phyloP scores from a whole-genome alignment of 2,329 filamentous ascomycete species.

The Madurella fahalii region DNA sequence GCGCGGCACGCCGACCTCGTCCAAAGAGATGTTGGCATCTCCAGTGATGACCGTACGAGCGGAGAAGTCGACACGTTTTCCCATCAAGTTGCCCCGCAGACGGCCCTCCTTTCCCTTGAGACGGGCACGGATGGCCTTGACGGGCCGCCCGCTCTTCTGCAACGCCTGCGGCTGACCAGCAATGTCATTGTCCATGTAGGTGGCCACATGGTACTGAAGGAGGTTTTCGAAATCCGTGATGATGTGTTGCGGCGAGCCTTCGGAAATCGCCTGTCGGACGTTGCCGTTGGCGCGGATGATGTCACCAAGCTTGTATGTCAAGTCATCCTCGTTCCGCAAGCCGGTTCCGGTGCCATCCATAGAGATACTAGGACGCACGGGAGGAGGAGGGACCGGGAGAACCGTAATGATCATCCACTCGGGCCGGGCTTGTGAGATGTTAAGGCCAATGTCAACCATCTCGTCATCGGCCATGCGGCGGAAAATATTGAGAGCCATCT shows the following conservation, averaged over 20 bases:
- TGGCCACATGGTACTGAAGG: conserved; percentile 96
- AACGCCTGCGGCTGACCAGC: conserved; percentile 90
- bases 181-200: conserved; percentile 99
- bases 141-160: conserved; percentile 93
- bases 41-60: conserved; percentile 99
- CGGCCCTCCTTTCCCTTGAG: conserved; percentile 99
- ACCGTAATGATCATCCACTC: conserved; percentile 99
- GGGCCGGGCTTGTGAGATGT: conserved; percentile 88
- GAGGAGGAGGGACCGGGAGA: conserved; percentile 89
- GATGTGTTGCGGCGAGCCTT: conserved; percentile 89
- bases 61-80: conserved; percentile 98
- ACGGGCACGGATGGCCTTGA: conserved; percentile 94
- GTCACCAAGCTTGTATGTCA: conserved; percentile 98
- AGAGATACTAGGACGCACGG: conserved; percentile 93
- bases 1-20: conserved; percentile 93
- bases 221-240: conserved; percentile 85
- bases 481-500: conserved; percentile 82
- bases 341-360: conserved; percentile 92
- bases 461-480: conserved; percentile 78
- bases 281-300: conserved; percentile 97
- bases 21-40: conserved; percentile 91
- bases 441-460: conserved; percentile 82
- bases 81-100: conserved; percentile 98
- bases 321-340: conserved; percentile 93
- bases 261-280: conserved; percentile 82